Evolutionary conservation across 495 filamentous ascomycete species (phyloP).

Genomic region (Aspergillus kassunensis): DNA sequence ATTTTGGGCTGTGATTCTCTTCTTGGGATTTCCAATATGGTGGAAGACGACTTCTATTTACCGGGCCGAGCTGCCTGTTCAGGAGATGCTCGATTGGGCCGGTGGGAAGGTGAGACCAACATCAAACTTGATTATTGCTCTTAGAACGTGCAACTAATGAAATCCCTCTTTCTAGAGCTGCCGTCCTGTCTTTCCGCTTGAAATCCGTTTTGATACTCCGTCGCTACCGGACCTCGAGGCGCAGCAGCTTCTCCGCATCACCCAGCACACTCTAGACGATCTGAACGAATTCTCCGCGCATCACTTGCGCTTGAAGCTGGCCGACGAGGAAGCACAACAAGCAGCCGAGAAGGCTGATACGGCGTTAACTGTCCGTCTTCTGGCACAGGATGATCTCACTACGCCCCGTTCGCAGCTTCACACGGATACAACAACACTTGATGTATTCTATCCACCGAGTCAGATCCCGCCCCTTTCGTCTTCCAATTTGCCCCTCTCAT

Average conservation of each 20-base stretch:
- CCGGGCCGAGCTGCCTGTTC: constrained; percentile 76
- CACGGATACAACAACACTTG: constrained; percentile 65
- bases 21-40: constrained; percentile 91
- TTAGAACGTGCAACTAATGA: too few relatives aligned
- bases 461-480: constrained; percentile 66
- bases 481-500: constrained; percentile 69
- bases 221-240: constrained; percentile 64
- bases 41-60: constrained; percentile 95
- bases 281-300: constrained; percentile 90
- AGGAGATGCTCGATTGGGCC: constrained; percentile 88
- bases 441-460: constrained; percentile 74
- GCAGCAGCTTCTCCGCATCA: constrained; percentile 72
- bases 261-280: constrained; percentile 87
- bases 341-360: constrained; percentile 38
- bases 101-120: constrained; percentile 70
- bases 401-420: constrained; percentile 57
- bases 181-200: constrained; percentile 80
- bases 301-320: constrained; percentile 72
- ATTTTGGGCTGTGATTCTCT: constrained; percentile 84
- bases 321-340: constrained; percentile 31
- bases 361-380: constrained; percentile 66
- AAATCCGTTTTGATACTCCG: constrained; percentile 72
- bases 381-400: constrained; percentile 55
- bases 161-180: constrained; percentile 57
- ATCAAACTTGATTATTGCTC: not conserved